Evolutionary conservation across 176 grass and related monocot species (phyloP).

Genomic region (Triticum timopheevii): DNA sequence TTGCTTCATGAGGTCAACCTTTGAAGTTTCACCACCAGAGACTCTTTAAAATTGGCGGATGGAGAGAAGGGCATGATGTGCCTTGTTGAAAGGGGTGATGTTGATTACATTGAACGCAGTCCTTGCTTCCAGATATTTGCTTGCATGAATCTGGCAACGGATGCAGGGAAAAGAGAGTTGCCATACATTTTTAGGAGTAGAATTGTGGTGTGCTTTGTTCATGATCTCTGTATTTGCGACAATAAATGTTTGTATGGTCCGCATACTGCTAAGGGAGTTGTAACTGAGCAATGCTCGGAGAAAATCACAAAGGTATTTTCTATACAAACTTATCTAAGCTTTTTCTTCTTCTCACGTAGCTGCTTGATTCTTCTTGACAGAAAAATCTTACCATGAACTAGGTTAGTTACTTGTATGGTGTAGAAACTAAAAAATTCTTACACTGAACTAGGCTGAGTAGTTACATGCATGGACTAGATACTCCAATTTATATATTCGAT

Average conservation of each 20-base stretch:
- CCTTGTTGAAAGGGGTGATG: conserved; percentile 83
- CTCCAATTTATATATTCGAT: neutral
- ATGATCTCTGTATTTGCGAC: conserved; percentile 71
- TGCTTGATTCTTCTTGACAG: neutral
- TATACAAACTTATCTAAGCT: neutral
- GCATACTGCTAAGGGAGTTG: too few species aligned
- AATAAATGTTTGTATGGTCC: neutral
- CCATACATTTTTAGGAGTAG: conserved; percentile 79
- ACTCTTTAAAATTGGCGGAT: conserved; percentile 67
- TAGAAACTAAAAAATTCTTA: too few species aligned
- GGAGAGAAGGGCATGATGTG: conserved; percentile 79
- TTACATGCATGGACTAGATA: neutral
- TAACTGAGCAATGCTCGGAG: too few species aligned
- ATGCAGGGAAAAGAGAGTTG: conserved; percentile 83
- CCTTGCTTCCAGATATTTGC: conserved; percentile 75
- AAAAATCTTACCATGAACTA: neutral
- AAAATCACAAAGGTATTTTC: too few species aligned
- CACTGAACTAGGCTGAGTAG: neutral
- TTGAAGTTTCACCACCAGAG: too few species aligned
- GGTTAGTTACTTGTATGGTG: too few species aligned
- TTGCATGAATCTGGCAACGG: conserved; percentile 94
- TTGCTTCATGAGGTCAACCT: too few species aligned
- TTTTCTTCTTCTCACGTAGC: neutral
- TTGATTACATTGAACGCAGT: conserved; percentile 82
- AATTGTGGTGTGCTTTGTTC: conserved; percentile 86